Percentiles rank a stretch among this genome's conserved stretches.
These are phyloP conservation scores for Tilletia indica DNA, from an alignment of 1,284 basidiomycete genomes.

Conservation along the genomic window DNA sequence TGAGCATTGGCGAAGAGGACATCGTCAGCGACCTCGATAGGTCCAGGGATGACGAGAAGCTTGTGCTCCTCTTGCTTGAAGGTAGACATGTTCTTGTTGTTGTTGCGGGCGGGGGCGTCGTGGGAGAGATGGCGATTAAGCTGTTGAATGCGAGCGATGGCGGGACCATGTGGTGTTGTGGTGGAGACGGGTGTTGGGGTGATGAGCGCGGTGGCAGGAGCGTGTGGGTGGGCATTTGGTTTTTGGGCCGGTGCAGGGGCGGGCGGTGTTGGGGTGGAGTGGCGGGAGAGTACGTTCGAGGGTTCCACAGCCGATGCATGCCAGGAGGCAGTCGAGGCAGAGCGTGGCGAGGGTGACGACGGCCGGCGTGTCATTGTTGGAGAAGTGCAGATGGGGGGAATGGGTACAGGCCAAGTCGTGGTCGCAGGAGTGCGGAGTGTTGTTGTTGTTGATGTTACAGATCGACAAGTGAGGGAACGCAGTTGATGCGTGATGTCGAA, in stretches of 20 bases:
- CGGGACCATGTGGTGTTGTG: neutral
- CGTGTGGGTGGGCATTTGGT: conserved; percentile 10
- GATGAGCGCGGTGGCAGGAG: neutral
- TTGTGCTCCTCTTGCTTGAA: conserved; percentile 52
- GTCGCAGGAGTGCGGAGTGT: too few relatives aligned
- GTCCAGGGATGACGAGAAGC: conserved; percentile 68
- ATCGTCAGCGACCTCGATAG: conserved; percentile 77
- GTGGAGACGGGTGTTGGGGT: neutral
- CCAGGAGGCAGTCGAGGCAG: neutral
- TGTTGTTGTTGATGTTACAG: too few relatives aligned
- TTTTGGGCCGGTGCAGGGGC: neutral
- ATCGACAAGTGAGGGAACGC: too few relatives aligned
- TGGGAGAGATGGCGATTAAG: neutral
- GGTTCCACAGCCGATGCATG: neutral
- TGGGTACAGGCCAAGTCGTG: too few relatives aligned
- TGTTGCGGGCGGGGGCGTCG: neutral
- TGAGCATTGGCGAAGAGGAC: conserved; percentile 59
- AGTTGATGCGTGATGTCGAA: too few relatives aligned
- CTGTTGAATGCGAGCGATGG: conserved; percentile 13
- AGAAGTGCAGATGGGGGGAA: too few relatives aligned
- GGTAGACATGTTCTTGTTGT: conserved; percentile 28
- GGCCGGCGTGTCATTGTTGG: too few relatives aligned
- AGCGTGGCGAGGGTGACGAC: too few relatives aligned
- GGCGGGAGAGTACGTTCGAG: neutral
- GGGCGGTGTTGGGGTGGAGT: neutral